Percentiles rank a stretch among this genome's conserved stretches.
Conservation (phyloP, 2,329 filamentous ascomycete species). For the Madurella mycetomatis region DNA sequence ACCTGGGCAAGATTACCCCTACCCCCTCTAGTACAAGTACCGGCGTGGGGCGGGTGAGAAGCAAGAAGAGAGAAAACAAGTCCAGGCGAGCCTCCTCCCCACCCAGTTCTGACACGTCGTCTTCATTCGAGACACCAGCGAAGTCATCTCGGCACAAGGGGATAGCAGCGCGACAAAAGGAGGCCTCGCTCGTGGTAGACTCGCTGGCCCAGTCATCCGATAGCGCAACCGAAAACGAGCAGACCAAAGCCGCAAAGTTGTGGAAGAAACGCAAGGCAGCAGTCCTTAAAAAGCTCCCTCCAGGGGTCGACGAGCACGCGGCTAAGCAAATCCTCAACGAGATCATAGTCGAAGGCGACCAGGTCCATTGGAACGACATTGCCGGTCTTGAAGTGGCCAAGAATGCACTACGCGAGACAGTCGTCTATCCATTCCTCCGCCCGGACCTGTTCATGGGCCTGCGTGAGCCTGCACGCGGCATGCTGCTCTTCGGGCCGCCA, state of each 20-base stretch:
- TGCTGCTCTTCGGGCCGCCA: constrained; percentile 93
- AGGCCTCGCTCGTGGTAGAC: constrained; percentile 35
- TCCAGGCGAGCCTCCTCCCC: constrained; percentile 11
- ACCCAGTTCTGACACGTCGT: constrained; percentile 15
- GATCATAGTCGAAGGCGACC: constrained; percentile 88
- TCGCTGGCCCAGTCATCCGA: constrained; percentile 32
- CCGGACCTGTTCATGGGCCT: constrained; percentile 95
- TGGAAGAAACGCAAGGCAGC: constrained; percentile 60
- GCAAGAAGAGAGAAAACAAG: constrained; percentile 7
- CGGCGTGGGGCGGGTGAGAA: neutral
- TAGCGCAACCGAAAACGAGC: constrained; percentile 42
- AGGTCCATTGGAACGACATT: constrained; percentile 92
- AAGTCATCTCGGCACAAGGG: constrained; percentile 25
- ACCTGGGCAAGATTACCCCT: constrained; percentile 4
- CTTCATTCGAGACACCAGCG: constrained; percentile 21
- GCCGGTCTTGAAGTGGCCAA: constrained; percentile 89
- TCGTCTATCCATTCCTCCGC: constrained; percentile 93
- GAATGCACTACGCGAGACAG: constrained; percentile 85
- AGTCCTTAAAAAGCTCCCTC: constrained; percentile 72
- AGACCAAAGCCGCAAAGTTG: constrained; percentile 39
- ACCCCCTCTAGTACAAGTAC: constrained; percentile 11
- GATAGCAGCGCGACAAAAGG: constrained; percentile 26
- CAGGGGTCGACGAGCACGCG: constrained; percentile 74
- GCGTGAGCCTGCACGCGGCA: constrained; percentile 87
- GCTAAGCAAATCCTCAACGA: constrained; percentile 94